A percentile compares a stretch with the other conserved stretches of the same genome.
phyloP scores from a whole-genome alignment of 2,329 filamentous ascomycete genomes.

The Teratosphaeria epicoccoides region DNA sequence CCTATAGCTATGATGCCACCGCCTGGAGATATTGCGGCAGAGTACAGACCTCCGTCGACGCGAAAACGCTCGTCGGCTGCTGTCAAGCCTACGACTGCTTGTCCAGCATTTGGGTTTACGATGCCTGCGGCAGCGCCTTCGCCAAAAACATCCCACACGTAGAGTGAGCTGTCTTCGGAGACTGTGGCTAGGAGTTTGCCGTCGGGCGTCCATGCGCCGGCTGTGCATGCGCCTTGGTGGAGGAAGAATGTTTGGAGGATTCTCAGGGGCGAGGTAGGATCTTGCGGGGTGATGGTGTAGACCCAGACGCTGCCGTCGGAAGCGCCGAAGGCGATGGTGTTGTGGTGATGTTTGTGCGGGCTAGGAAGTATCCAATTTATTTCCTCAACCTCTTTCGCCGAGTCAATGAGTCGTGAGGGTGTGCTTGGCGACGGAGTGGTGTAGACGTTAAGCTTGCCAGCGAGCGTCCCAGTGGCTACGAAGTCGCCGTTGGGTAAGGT shows the following conservation, averaged over 20 bases:
- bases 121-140: slow-evolving; percentile 57
- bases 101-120: slow-evolving; percentile 38
- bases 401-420: slow-evolving; percentile 52
- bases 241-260: slow-evolving; percentile 90
- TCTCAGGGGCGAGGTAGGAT: slow-evolving; percentile 53
- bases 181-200: slow-evolving; percentile 80
- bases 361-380: slow-evolving; percentile 82
- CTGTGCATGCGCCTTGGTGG: slow-evolving; percentile 76
- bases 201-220: slow-evolving; percentile 82
- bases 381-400: slow-evolving; percentile 83
- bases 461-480: slow-evolving; percentile 75
- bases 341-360: slow-evolving; percentile 59
- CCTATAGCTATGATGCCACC: slow-evolving; percentile 75
- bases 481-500: slow-evolving; percentile 75
- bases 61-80: slow-evolving; percentile 78
- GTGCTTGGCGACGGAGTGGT: slow-evolving; percentile 17
- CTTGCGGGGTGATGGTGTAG: slow-evolving; percentile 66
- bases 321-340: slow-evolving; percentile 78
- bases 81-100: slow-evolving; percentile 66
- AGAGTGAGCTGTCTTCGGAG: slow-evolving; percentile 75
- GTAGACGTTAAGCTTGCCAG: slow-evolving; percentile 63
- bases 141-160: slow-evolving; percentile 88
- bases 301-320: slow-evolving; percentile 93
- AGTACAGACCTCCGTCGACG: slow-evolving; percentile 85
- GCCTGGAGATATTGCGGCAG: slow-evolving; percentile 69